Evolutionary conservation across 371 early-diverging fungal genomes (phyloP), one percentile per base, ranked within the genome.

Genomic region (Zopfochytrium polystomum): DNA sequence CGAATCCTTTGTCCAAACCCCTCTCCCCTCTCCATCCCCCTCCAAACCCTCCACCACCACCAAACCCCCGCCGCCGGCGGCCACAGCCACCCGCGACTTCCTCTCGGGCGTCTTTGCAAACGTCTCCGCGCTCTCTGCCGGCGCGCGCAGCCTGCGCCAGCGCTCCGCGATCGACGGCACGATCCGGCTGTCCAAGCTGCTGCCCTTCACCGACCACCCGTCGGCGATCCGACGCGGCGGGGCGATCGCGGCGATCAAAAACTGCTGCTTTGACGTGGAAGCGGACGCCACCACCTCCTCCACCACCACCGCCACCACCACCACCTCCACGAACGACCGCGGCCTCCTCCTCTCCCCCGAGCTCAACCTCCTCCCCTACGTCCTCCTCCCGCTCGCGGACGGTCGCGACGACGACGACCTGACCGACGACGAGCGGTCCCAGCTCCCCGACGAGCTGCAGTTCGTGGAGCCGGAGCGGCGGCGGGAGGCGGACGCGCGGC

Each of bases 91-190:
- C 47, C 95, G 71, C 67, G 77, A 91, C 59, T 93, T 90, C 66
- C 81, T 96, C 65, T 89, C 90, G 31, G 90, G 91, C 49, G 93
- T 94, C 11, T 95, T 96, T 72, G 92, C 93, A 5, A 92, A 95
- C 54, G 70, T 94, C n/a, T 83, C 91, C 4, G 77, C 76, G 26
- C 23, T 47, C 20, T 67, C 46, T 18, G 43, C 29, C 20, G 94
- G 94, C 31, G 84, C 90, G 15, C n/a, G 78, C 78, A 0, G 91
- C 62, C 85, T 95, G 72, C 71, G 60, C 2, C 52, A 55, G 4
- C 51, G 57, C 11, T 64, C 70, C 9, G 64, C 52, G 5, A 70
- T 73, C 26, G 78, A 77, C 48, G 54, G 55, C 18, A 35, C 47
- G 35, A 69, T 87, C 11, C 90, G 94, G 2, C 68, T 96, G 45